These are phyloP conservation scores for Millerozyma miso DNA, from an alignment of 805 yeast species.

Conservation along the genomic window DNA sequence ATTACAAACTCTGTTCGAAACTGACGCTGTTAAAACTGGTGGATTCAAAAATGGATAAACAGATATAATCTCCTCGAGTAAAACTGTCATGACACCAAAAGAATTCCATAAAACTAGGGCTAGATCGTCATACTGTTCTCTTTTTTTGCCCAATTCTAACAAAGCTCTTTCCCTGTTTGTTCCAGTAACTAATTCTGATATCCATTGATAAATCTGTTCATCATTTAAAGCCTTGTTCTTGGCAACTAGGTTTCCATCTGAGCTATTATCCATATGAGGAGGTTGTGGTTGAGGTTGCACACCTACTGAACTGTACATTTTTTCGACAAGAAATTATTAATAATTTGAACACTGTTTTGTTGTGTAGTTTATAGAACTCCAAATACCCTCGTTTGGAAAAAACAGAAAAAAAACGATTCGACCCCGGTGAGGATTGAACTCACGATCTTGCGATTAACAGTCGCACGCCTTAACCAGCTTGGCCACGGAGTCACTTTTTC, in stretches of 20 bases:
- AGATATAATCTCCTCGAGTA: constrained; percentile 82
- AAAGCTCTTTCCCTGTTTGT: constrained; percentile 90
- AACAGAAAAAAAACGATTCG: constrained; percentile 10
- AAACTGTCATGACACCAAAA: constrained; percentile 91
- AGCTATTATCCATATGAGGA: background rate
- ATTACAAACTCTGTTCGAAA: constrained; percentile 90
- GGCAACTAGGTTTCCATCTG: constrained; percentile 5
- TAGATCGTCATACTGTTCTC: constrained; percentile 91
- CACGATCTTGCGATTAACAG: constrained; percentile 25
- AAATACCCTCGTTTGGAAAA: no score
- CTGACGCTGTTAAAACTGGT: constrained; percentile 77
- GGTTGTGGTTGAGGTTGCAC: constrained; percentile 8
- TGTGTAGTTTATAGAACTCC: no score
- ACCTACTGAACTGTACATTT: constrained; percentile 8
- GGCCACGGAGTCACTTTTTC: constrained; percentile 22
- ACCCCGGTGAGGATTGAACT: constrained; percentile 25
- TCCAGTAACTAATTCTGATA: constrained; percentile 83
- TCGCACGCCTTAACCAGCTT: constrained; percentile 27
- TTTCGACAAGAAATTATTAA: background rate
- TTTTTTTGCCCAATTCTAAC: constrained; percentile 84
- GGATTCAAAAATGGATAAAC: constrained; percentile 90
- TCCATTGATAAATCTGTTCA: constrained; percentile 85
- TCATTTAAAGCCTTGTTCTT: constrained; percentile 43
- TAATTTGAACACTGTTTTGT: no score
- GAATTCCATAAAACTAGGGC: constrained; percentile 94